These are phyloP conservation scores for Vitis hybrid DNA, from an alignment of 177 flowering plant species.

Conservation along the genomic window DNA sequence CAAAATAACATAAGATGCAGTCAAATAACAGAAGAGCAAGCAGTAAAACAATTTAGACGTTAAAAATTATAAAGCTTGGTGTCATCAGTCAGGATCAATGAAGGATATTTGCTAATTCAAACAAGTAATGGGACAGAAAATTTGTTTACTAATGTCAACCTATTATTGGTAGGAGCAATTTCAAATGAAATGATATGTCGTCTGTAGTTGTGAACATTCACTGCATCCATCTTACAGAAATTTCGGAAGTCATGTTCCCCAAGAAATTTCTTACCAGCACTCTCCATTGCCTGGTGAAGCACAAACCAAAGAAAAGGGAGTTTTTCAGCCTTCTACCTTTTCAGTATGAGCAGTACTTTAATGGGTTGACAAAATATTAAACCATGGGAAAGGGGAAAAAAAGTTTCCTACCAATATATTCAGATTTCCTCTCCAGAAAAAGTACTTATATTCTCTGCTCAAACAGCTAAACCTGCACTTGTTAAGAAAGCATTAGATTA, in stretches of 20 bases:
- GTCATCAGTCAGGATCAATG: no score
- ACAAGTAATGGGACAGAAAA: not conserved
- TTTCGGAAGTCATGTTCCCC: conserved; percentile 98
- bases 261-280: conserved; percentile 64
- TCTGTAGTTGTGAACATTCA: conserved; percentile 80
- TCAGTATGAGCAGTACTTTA: not conserved
- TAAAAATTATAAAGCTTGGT: no score
- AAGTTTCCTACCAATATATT: conserved; percentile 44
- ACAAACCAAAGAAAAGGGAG: conserved; percentile 4
- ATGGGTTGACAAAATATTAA: not conserved
- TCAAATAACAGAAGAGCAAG: no score
- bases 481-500: not conserved
- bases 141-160: conserved; percentile 36
- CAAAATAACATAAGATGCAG: no score
- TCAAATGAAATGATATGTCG: conserved; percentile 61
- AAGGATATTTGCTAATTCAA: no score
- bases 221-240: conserved; percentile 97
- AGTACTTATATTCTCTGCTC: conserved; percentile 81
- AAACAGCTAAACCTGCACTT: conserved; percentile 78
- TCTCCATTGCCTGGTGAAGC: conserved; percentile 63
- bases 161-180: conserved; percentile 48
- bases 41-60: no score
- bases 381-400: not conserved
- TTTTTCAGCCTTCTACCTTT: not conserved
- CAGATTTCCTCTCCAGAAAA: conserved; percentile 74